Evolutionary conservation across 2,329 filamentous ascomycete species (phyloP).

Genomic region (Colletotrichum theobromicola): DNA sequence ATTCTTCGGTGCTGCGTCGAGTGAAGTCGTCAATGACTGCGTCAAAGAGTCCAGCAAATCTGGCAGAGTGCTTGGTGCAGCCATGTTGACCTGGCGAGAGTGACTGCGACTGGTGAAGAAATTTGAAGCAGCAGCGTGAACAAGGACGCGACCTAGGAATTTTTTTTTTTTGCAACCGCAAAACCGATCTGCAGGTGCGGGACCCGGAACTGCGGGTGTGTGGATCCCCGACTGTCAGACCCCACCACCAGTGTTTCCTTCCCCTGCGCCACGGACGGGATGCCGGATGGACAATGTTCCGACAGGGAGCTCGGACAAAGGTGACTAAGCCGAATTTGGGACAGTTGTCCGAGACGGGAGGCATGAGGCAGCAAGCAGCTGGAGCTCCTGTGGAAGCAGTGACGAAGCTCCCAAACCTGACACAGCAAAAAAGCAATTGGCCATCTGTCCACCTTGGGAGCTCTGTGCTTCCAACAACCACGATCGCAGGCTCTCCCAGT

Average conservation of each 20-base stretch:
- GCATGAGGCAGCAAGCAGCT: not conserved
- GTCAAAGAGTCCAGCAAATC: constrained; percentile 59
- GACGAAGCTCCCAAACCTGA: constrained; percentile 8
- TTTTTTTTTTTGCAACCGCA: constrained; percentile 5
- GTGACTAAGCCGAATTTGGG: constrained; percentile 19
- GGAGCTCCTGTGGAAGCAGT: not conserved
- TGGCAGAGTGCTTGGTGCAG: constrained; percentile 54
- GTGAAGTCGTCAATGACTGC: constrained; percentile 65
- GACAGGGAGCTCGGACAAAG: not conserved
- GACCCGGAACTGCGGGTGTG: not conserved
- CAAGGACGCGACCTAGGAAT: not conserved
- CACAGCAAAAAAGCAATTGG: not conserved
- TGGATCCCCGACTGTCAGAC: not conserved
- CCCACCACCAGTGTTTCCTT: not conserved
- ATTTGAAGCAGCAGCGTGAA: not conserved
- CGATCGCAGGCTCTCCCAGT: not conserved
- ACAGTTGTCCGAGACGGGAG: constrained; percentile 15
- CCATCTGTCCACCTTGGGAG: constrained; percentile 10
- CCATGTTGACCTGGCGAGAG: constrained; percentile 38
- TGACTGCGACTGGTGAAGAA: not conserved
- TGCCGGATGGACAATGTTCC: not conserved
- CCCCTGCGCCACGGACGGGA: not conserved
- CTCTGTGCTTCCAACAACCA: not conserved
- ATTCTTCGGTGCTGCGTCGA: constrained; percentile 69
- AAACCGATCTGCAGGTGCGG: constrained; percentile 18